Percentiles rank a stretch among this genome's conserved stretches.
phyloP scores from a whole-genome alignment of 495 filamentous ascomycete species.

The Bryoglossum gracile region DNA sequence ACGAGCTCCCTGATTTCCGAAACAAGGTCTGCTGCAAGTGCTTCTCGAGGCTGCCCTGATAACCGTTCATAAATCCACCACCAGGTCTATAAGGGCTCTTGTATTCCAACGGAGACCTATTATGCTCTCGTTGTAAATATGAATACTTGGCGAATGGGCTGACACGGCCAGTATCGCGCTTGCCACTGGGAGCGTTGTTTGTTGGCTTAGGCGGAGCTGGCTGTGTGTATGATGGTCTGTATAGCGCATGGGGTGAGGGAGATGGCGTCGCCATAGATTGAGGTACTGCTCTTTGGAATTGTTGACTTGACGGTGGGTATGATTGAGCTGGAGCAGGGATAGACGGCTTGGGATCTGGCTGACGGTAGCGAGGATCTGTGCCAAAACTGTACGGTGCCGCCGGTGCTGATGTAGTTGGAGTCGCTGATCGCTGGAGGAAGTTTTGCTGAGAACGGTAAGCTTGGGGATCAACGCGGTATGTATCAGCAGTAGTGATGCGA shows the following conservation, averaged over 20 bases:
- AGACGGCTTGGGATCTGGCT: neutral
- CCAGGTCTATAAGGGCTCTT: slow-evolving; percentile 46
- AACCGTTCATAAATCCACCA: slow-evolving; percentile 49
- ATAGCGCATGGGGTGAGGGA: neutral
- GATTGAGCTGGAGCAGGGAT: neutral
- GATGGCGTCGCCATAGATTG: neutral
- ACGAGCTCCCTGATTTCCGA: slow-evolving; percentile 7
- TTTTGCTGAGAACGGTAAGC: slow-evolving; percentile 34
- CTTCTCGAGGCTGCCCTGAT: slow-evolving; percentile 41
- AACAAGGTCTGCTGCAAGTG: slow-evolving; percentile 28
- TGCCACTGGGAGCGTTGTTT: slow-evolving; percentile 5
- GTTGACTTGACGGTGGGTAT: too few species aligned
- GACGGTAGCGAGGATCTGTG: slow-evolving; percentile 16
- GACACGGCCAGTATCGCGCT: slow-evolving; percentile 3
- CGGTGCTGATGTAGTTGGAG: too few species aligned
- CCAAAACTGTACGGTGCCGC: slow-evolving; percentile 18
- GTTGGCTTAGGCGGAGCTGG: slow-evolving; percentile 1
- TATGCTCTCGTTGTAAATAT: slow-evolving; percentile 46
- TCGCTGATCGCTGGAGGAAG: slow-evolving; percentile 28
- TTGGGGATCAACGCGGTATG: slow-evolving; percentile 27
- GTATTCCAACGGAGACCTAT: slow-evolving; percentile 34
- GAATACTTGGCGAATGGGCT: slow-evolving; percentile 34
- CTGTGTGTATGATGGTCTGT: neutral
- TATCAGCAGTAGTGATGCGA: slow-evolving; percentile 26
- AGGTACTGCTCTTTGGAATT: too few species aligned